phyloP scores from a whole-genome alignment of 345 rosid genomes.

The Capsella bursapastoris region DNA sequence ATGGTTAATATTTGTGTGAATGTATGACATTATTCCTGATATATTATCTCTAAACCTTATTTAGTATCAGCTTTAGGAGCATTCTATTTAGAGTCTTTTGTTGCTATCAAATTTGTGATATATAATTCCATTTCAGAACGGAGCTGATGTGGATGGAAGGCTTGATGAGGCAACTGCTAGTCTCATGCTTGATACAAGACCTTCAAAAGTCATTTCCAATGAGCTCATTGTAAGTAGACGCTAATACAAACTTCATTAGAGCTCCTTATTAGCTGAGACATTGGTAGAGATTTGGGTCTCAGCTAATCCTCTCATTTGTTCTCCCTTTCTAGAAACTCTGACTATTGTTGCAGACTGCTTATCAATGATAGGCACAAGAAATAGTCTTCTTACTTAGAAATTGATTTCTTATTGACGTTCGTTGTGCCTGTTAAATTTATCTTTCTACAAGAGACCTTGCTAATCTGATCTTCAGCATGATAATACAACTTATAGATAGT shows the following conservation, averaged over 20 bases:
- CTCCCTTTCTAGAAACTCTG: background rate
- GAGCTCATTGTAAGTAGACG: slow-evolving; percentile 86
- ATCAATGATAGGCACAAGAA: background rate
- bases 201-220: slow-evolving; percentile 91
- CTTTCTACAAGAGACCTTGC: background rate
- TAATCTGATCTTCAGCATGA: too few relatives aligned
- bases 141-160: slow-evolving; percentile 78
- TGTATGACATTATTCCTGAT: slow-evolving; percentile 11
- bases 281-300: slow-evolving; percentile 7
- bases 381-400: background rate
- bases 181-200: slow-evolving; percentile 87
- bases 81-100: slow-evolving; percentile 16
- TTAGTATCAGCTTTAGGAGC: slow-evolving; percentile 7
- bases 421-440: background rate
- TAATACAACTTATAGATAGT: too few relatives aligned
- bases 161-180: slow-evolving; percentile 91
- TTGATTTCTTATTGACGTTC: background rate
- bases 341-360: slow-evolving; percentile 1
- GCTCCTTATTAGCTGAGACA: background rate
- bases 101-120: slow-evolving; percentile 25
- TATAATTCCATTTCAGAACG: slow-evolving; percentile 57
- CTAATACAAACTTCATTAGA: slow-evolving; percentile 26
- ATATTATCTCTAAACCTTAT: too few relatives aligned
- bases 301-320: slow-evolving; percentile 4
- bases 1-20: slow-evolving; percentile 1